These are phyloP conservation scores for Tolypocladium tropicale DNA, from an alignment of 2,329 filamentous ascomycete species.

Conservation along the genomic window DNA sequence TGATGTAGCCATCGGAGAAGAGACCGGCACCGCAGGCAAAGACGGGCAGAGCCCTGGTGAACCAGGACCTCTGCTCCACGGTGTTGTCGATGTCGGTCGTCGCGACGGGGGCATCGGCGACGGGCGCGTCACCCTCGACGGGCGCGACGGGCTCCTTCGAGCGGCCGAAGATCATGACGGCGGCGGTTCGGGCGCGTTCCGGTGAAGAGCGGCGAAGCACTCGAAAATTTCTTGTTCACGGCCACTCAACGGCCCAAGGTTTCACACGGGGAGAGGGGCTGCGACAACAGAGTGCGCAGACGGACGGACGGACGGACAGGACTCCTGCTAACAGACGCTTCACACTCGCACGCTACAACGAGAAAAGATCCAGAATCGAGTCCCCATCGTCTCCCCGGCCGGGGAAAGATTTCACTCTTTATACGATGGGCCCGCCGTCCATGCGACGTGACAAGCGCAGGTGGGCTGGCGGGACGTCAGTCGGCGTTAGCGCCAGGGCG, in stretches of 20 bases:
- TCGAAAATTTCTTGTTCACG: too few relatives aligned
- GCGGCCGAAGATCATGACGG: slow-evolving; percentile 3
- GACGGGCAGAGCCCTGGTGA: slow-evolving; percentile 43
- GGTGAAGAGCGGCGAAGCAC: neutral
- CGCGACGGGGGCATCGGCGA: too few relatives aligned
- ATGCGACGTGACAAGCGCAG: too few relatives aligned
- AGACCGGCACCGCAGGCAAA: slow-evolving; percentile 84
- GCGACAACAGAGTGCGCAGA: too few relatives aligned
- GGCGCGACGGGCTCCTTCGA: neutral
- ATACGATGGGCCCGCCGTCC: neutral
- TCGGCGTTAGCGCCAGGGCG: neutral
- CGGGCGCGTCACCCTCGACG: neutral
- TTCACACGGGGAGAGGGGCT: neutral
- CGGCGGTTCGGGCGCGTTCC: neutral
- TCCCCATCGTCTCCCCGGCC: neutral
- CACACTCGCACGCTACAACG: neutral
- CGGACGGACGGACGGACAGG: too few relatives aligned
- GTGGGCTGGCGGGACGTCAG: neutral
- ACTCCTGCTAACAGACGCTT: too few relatives aligned
- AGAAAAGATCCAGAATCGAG: neutral
- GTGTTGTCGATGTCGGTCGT: slow-evolving; percentile 4
- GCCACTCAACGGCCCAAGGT: neutral
- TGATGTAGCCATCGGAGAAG: slow-evolving; percentile 87
- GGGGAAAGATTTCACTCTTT: neutral
- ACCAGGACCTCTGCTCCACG: slow-evolving; percentile 10